Base-by-base conservation (phyloP, 176 grass and related monocot species). In the maize (Zea mays) region DNA sequence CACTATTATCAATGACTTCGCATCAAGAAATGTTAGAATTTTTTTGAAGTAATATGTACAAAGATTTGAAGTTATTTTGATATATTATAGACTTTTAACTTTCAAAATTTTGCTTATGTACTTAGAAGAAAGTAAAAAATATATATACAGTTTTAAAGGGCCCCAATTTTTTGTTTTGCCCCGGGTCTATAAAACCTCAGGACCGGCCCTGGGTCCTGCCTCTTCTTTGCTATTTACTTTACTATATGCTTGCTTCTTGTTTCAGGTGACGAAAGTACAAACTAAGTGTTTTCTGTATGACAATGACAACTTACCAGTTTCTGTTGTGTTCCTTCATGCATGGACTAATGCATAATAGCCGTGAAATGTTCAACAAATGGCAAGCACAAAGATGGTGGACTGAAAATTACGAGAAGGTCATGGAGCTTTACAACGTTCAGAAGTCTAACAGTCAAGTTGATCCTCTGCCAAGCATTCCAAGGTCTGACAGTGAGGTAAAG, bases 341-440 rank as follows among this genome's bases (percentile, higher is more conserved):
- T 69, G 65, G 54, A 79, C 35, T 81, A 67, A 69, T 59, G 41
- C 69, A 75, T 84, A 47, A 75, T 72, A 97, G 93, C 48, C 90
- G 88, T 65, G 93, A 97, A 61, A 93, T 93, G 83, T 93, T 93
- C 70, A 86, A 80, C 81, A 92, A 90, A 69, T 93, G 88, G 87
- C 93, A 82, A 90, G 93, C 93, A 20, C 93, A 97, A 82, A 83
- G 85, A 71, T 97, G 93, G 93, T 97, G 93, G 93, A 78, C 90
- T 34, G 85, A 97, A 81, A 97, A 97, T 80, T 93, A 93, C 2
- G 90, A 97, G 67, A 93, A 97, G 64, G 85, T 97, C 56, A 90
- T 93, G 93, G 90, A 97, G 62, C 76, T 97, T 21, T 97, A 97
- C 73, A 97, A 97, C 37, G 93, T 97, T 37, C 85, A 97, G 65